A percentile compares a stretch with the other conserved stretches of the same genome.
phyloP scores from a whole-genome alignment of 1,284 basidiomycete species.

The Phylloporus sp. region DNA sequence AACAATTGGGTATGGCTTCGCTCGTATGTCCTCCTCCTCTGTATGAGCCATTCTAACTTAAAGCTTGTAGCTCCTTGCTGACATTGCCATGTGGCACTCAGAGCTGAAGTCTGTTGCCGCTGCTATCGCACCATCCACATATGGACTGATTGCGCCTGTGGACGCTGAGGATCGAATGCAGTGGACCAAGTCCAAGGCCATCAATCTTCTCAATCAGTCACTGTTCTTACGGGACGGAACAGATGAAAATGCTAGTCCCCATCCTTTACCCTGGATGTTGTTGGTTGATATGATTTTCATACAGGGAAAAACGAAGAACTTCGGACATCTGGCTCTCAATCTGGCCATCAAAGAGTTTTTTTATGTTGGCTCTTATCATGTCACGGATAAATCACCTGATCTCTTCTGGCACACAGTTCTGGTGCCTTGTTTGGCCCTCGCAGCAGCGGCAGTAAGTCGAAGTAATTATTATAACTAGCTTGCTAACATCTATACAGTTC shows the following conservation, averaged over 20 bases:
- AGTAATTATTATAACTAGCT: no score
- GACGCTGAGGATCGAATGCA: neutral
- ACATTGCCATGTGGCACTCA: neutral
- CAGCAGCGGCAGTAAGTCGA: neutral
- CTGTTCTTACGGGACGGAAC: neutral
- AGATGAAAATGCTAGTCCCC: neutral
- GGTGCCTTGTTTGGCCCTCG: neutral
- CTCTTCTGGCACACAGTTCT: neutral
- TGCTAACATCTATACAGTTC: no score
- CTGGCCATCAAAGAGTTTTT: neutral
- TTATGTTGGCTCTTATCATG: neutral
- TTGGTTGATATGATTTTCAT: neutral
- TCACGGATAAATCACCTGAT: neutral
- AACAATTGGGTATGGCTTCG: neutral
- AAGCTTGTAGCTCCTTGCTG: neutral
- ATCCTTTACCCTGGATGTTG: neutral
- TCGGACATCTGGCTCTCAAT: neutral
- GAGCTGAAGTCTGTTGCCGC: neutral
- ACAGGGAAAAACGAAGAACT: neutral
- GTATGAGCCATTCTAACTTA: no score
- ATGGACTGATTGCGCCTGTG: neutral
- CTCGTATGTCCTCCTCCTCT: neutral
- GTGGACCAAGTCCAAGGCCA: neutral
- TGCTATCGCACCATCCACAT: neutral
- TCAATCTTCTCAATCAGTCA: neutral